Evolutionary conservation across 805 yeast species (phyloP).

Genomic region (Schwanniomyces occidentalis): DNA sequence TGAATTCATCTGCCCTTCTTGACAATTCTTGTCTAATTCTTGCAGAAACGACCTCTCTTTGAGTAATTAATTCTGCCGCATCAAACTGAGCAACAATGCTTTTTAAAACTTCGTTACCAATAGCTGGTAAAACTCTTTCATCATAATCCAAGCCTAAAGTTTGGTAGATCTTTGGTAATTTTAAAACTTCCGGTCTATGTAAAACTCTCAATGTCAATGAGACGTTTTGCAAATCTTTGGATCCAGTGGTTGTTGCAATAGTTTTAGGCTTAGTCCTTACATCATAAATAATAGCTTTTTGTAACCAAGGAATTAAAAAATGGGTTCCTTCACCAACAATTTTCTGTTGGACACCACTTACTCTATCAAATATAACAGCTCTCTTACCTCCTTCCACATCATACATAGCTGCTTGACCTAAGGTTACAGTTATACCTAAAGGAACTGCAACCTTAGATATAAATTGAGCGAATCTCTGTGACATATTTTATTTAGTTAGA

Average conservation of each 20-base stretch:
- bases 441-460: slow-evolving; percentile 62
- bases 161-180: slow-evolving; percentile 86
- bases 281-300: slow-evolving; percentile 85
- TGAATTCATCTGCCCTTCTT: slow-evolving; percentile 81
- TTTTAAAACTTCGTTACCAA: slow-evolving; percentile 88
- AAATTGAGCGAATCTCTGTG: slow-evolving; percentile 36
- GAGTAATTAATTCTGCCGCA: slow-evolving; percentile 95
- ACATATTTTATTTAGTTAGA: too few relatives aligned
- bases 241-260: slow-evolving; percentile 92
- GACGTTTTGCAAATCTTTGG: slow-evolving; percentile 96
- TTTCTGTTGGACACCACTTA: slow-evolving; percentile 81
- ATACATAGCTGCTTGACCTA: slow-evolving; percentile 81
- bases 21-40: slow-evolving; percentile 85
- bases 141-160: slow-evolving; percentile 91
- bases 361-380: slow-evolving; percentile 92
- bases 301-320: slow-evolving; percentile 94
- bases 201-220: slow-evolving; percentile 88
- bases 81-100: slow-evolving; percentile 91
- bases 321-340: slow-evolving; percentile 98
- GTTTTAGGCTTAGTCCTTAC: slow-evolving; percentile 94
- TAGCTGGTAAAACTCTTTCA: slow-evolving; percentile 89
- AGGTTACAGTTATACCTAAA: slow-evolving; percentile 64
- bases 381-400: slow-evolving; percentile 96
- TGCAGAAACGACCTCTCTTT: slow-evolving; percentile 91
- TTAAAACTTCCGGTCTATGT: slow-evolving; percentile 87